Evolutionary conservation across 345 rosid species (phyloP), one percentile per base, ranked within the genome.

Genomic region (Lumnitzera littorea): DNA sequence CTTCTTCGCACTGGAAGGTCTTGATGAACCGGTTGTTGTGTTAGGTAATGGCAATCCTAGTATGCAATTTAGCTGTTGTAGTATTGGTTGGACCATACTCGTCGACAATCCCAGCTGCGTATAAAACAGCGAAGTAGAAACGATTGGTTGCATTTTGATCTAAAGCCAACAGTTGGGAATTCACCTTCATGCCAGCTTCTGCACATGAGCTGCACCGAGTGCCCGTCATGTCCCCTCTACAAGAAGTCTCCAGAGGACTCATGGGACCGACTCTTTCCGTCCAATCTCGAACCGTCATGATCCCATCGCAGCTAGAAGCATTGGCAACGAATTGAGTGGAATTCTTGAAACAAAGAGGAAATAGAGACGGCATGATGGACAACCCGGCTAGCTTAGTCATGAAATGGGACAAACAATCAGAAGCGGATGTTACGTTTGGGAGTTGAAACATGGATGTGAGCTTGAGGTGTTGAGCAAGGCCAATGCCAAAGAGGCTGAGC

Each of bases 401-500:
- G 58, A 84, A 74, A 16, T 65, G 76, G 14, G 82, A 64, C 12
- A 82, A 36, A 63, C 87, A 84, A 56, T 81, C 59, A 51, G 82
- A 55, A 1, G 82, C 66, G 41, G 59, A 55, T 12, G 29, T 52
- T 11, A 43, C 13, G 13, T 74, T 60, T 0, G 84, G 76, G 3
- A 84, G 69, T 47, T 73, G 81, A 57, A 85, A 85, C 68, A 63
- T 43, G 52, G 88, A 73, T 56, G 84, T 78, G 0, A 75, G 72
- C 47, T 62, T 68, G 20, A 85, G 77, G 71, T 80, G 56, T 15
- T 66, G 74, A 12, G 88, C 80, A 5, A 73, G 67, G 17, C 86
- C 88, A 36, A 82, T 64, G 56, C 91, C 91, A 10, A 80, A 51
- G 29, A 85, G 73, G 72, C 82, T 78, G 12, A 66, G 56, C 13